Evolutionary conservation across 306 rosid species (phyloP), one percentile per base, ranked within the genome.

Genomic region (Prunus mume): DNA sequence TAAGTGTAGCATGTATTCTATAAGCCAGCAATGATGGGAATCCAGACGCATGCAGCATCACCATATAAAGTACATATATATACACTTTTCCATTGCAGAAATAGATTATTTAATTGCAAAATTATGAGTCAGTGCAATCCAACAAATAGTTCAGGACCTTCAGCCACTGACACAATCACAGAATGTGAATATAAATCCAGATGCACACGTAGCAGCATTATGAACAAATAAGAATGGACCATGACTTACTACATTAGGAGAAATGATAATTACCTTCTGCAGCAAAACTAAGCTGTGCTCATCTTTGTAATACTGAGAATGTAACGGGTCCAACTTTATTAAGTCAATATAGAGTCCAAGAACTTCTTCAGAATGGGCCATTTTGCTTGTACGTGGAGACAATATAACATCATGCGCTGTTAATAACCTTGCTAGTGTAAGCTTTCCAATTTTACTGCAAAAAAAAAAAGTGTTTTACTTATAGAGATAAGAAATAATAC

Each of bases 361-460:
- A 79, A 85, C 83, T 86, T 90, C 93, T 64, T 90, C 86, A 41
- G 83, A 65, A 57, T 89, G 85, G 79, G 72, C 61, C 73, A 74
- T 72, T 72, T 80, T 85, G 34, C 80, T 81, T 30, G 82, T 83
- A 76, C 17, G 75, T 62, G 76, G 84, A 83, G 87, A 85, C 78
- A 85, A 58, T 65, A 91, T 45, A 28, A 69, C 72, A 81, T 86
- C 93, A 80, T 83, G 87, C 74, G 97, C 97, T 67, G 79, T 86
- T 85, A 95, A 76, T 85, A 95, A 84, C 85, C 98, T 91, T 63
- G 99, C 96, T 69, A 92, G 92, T 38, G 89, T 86, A 73, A 92
- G 99, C 86, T 87, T 95, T 77, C 97, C 97, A 69, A 95, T 88
- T 87, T 95, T 95, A 83, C 98, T 95, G 65, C 86, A 83, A 69